Conservation (phyloP, 495 filamentous ascomycete genomes). For the Talaromyces proteolyticus region DNA sequence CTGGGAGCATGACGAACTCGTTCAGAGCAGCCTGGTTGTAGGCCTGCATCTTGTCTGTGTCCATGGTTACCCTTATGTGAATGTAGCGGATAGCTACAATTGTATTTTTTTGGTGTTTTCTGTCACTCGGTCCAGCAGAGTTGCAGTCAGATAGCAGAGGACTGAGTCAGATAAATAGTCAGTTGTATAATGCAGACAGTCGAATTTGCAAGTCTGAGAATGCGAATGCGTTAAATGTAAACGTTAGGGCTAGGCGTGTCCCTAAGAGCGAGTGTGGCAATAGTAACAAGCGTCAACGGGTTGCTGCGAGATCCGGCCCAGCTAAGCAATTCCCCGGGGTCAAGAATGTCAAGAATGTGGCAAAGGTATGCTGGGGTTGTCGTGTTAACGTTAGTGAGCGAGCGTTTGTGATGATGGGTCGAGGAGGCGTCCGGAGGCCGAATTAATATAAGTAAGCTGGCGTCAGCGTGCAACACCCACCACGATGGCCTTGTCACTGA, state of each 20-base stretch:
- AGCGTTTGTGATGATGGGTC: slow-evolving; percentile 3
- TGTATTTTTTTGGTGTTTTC: not conserved
- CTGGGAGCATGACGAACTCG: slow-evolving; percentile 77
- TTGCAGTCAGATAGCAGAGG: no score
- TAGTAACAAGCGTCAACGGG: not conserved
- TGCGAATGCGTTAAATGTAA: no score
- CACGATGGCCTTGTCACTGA: not conserved
- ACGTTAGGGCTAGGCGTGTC: no score
- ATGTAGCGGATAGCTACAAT: slow-evolving; percentile 6
- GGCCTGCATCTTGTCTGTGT: slow-evolving; percentile 32
- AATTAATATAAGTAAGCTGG: no score
- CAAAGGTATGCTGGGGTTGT: slow-evolving; percentile 29
- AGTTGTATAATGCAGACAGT: no score
- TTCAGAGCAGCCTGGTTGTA: slow-evolving; percentile 82
- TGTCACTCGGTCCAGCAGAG: no score
- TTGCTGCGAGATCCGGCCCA: slow-evolving; percentile 25
- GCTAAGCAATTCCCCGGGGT: slow-evolving; percentile 22
- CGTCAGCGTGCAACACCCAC: not conserved
- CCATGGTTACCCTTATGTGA: slow-evolving; percentile 13
- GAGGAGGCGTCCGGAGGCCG: no score
- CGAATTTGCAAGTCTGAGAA: no score
- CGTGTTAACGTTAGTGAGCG: slow-evolving; percentile 33
- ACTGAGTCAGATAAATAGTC: no score
- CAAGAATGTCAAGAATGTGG: slow-evolving; percentile 11
- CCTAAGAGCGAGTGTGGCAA: not conserved